phyloP scores from a whole-genome alignment of 345 rosid species.

The Orychophragmus violaceus region DNA sequence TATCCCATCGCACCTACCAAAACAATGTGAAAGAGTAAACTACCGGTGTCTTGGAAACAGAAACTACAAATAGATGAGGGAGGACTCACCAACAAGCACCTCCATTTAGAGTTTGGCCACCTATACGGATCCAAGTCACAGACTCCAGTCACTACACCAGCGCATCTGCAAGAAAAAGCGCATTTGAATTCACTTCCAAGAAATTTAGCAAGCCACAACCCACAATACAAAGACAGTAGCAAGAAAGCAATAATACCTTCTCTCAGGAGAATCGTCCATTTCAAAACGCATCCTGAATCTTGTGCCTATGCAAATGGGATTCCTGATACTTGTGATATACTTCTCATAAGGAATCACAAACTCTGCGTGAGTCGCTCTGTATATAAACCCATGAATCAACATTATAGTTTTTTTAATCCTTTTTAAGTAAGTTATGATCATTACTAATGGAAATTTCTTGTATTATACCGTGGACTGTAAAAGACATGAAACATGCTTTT shows the following conservation, averaged over 20 bases:
- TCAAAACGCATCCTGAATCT: slow-evolving; percentile 78
- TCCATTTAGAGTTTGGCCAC: slow-evolving; percentile 95
- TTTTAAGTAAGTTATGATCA: background rate
- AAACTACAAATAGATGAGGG: background rate
- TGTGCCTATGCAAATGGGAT: slow-evolving; percentile 51
- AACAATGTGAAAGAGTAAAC: background rate
- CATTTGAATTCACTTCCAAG: background rate
- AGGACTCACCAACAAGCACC: slow-evolving; percentile 65
- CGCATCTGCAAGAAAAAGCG: slow-evolving; percentile 40
- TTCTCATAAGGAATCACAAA: slow-evolving; percentile 72
- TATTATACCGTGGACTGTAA: slow-evolving; percentile 77
- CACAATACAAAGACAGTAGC: background rate
- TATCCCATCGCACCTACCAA: slow-evolving; percentile 83
- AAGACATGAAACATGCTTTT: slow-evolving; percentile 64
- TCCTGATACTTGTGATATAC: slow-evolving; percentile 55
- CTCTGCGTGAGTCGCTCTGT: slow-evolving; percentile 76
- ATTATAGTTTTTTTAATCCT: background rate
- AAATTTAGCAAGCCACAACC: background rate
- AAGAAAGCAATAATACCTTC: slow-evolving; percentile 44
- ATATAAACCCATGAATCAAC: background rate
- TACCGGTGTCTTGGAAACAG: background rate
- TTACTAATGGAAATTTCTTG: background rate
- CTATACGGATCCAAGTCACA: slow-evolving; percentile 66
- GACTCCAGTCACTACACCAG: slow-evolving; percentile 64
- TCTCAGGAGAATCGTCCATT: slow-evolving; percentile 75